Conservation (phyloP, 225 moss, liverwort and hornwort genomes). For the Antitrichia curtipendula region DNA sequence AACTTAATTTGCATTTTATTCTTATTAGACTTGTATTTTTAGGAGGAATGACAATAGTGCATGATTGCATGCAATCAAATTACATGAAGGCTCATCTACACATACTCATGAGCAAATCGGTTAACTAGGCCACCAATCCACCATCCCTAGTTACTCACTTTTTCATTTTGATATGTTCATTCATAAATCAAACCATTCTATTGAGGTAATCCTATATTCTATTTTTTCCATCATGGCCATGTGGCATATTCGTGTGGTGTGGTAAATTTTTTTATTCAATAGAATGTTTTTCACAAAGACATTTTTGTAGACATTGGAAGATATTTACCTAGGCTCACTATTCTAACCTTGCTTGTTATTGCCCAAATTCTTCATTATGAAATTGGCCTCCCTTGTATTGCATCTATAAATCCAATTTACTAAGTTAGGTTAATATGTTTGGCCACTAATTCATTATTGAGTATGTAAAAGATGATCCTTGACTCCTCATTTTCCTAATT, state of each 20-base stretch:
- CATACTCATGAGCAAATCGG: not conserved
- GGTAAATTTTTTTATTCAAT: not conserved
- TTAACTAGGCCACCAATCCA: not conserved
- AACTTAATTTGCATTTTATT: not conserved
- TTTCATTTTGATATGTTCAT: not conserved
- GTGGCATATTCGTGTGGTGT: not conserved
- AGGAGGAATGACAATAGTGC: not conserved
- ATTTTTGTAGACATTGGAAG: not conserved
- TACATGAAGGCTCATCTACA: too few species aligned
- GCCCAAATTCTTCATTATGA: not conserved
- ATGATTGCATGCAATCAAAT: not conserved
- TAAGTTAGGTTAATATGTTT: rapidly evolving
- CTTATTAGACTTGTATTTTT: not conserved
- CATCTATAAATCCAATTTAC: not conserved
- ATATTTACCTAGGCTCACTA: not conserved
- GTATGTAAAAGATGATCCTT: not conserved
- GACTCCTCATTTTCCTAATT: not conserved
- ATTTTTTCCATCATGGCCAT: not conserved
- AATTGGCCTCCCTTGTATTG: not conserved
- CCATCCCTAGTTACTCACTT: not conserved
- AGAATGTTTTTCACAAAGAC: not conserved
- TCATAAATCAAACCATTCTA: not conserved
- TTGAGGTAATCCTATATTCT: not conserved
- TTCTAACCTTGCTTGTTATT: not conserved
- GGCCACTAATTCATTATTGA: rapidly evolving